phyloP scores from a whole-genome alignment of 139 green algal genomes.

The Bryopsis sp. region DNA sequence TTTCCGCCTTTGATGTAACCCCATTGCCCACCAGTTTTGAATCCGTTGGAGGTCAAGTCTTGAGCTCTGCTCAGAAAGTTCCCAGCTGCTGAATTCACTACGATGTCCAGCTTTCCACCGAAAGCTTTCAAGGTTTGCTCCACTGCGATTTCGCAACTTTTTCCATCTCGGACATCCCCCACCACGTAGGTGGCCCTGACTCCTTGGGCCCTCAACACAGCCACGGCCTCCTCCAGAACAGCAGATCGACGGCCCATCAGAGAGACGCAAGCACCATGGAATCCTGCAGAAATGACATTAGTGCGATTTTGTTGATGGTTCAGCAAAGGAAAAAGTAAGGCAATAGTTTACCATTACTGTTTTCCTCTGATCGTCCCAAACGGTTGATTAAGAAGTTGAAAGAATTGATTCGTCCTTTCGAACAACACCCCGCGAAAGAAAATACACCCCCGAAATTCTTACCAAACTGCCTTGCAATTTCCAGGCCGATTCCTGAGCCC shows the following conservation, averaged over 20 bases:
- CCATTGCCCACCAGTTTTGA: constrained; percentile 57
- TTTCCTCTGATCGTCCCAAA: too few species aligned
- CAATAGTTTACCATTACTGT: too few species aligned
- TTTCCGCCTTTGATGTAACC: too few species aligned
- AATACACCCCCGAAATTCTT: background rate
- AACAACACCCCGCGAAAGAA: background rate
- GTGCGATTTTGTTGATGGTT: too few species aligned
- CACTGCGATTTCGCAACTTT: constrained; percentile 48
- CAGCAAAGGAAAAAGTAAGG: too few species aligned
- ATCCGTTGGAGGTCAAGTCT: constrained; percentile 77
- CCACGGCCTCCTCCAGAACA: constrained; percentile 53
- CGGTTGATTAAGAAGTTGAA: too few species aligned
- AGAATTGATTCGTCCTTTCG: too few species aligned
- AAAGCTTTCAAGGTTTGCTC: constrained; percentile 28
- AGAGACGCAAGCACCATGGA: constrained; percentile 67
- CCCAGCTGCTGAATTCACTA: constrained; percentile 92
- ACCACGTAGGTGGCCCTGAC: constrained; percentile 51
- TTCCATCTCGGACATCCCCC: constrained; percentile 74
- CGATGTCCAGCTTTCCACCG: constrained; percentile 60
- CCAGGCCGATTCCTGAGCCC: constrained; percentile 60
- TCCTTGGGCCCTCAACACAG: constrained; percentile 35
- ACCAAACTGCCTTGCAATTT: constrained; percentile 38
- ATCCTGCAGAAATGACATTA: too few species aligned
- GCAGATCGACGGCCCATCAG: constrained; percentile 65
- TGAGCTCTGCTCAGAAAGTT: constrained; percentile 80